Base-by-base conservation (phyloP, 1,284 basidiomycete species). In the Stereum hirsutum region DNA sequence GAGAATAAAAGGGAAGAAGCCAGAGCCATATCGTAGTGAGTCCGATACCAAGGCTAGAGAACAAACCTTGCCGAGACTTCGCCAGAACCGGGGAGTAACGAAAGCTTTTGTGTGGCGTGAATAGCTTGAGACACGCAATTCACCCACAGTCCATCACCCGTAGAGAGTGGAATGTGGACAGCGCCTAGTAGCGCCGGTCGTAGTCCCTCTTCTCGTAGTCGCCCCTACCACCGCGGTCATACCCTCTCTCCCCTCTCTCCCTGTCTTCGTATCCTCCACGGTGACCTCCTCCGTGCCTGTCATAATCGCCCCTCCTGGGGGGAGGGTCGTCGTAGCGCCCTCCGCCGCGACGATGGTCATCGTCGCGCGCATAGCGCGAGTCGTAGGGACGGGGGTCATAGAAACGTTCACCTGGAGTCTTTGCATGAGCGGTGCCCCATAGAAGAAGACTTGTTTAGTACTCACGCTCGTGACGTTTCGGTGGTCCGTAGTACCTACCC, bases 401-500 rank as follows among this genome's bases (percentile, higher is more conserved):
- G 1, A 75, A 81, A 32, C 86, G 73, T 57, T 89, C 83, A 50
- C 70, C 82, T 76, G 57, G 7, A 39, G 4, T n/a, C 8, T 15
- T 23, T 23, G 15, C 35, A n/a, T 39, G 14, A 27, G 37, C 24
- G 7, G 23, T 39, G n/a, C 21, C 12, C 24, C 7, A 38, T 12
- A 7, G 12, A 15, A 24, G 30, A 14, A 7, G 26, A 26, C 19
- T n/a, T 28, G 33, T 15, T 21, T 12, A n/a, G 26, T 36, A 54
- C 66, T 33, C 53, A 78, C 77, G 60, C 46, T 84, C 81, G 44
- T 72, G 68, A 37, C 83, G 75, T 65, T 93, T 92, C 43, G 90
- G 87, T 31, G 91, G 90, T 0, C 92, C 91, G 53, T 89, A 90
- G 75, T 98, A 98, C 46, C 86, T 72, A 38, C 94, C 94, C 12